These are phyloP conservation scores for Takashimella koratensis DNA, from an alignment of 1,284 basidiomycete species.

Conservation along the genomic window DNA sequence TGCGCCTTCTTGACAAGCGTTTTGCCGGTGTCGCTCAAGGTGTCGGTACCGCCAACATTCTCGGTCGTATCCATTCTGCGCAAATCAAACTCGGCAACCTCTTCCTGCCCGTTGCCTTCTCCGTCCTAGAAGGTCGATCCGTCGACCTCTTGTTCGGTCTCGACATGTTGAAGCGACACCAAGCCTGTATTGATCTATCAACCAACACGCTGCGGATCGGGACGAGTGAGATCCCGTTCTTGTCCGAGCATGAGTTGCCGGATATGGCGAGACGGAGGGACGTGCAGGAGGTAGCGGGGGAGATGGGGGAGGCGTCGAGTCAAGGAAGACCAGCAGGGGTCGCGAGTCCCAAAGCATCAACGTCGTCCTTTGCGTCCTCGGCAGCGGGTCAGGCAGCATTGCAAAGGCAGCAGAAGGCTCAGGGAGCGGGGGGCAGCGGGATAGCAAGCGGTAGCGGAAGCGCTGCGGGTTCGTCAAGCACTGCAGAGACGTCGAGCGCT, in stretches of 20 bases:
- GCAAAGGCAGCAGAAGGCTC: slow-evolving; percentile 9
- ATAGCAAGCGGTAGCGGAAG: slow-evolving; percentile 7
- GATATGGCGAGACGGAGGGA: slow-evolving; percentile 60
- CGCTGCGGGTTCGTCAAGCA: not conserved
- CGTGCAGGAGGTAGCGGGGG: slow-evolving; percentile 27
- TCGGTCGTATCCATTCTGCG: slow-evolving; percentile 89
- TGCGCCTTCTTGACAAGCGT: slow-evolving; percentile 84
- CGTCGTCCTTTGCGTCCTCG: slow-evolving; percentile 35
- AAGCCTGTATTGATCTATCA: slow-evolving; percentile 88
- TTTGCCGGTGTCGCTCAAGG: slow-evolving; percentile 91
- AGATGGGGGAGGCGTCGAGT: slow-evolving; percentile 25
- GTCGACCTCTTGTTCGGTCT: slow-evolving; percentile 93
- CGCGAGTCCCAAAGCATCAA: slow-evolving; percentile 15
- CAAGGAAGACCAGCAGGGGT: slow-evolving; percentile 27
- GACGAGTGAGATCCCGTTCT: slow-evolving; percentile 77
- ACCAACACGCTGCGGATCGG: slow-evolving; percentile 85
- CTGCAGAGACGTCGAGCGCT: not conserved
- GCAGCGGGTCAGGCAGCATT: slow-evolving; percentile 10
- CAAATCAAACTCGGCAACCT: slow-evolving; percentile 84
- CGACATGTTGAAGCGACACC: slow-evolving; percentile 97
- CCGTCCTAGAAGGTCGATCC: slow-evolving; percentile 89
- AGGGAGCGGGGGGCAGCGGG: slow-evolving; percentile 19
- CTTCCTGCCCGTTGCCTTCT: slow-evolving; percentile 85
- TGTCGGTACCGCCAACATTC: slow-evolving; percentile 90
- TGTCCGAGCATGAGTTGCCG: slow-evolving; percentile 91